Evolutionary conservation across 768 basidiomycete genomes (phyloP), one percentile per base, ranked within the genome.

Genomic region (Lactifluus rugatus): DNA sequence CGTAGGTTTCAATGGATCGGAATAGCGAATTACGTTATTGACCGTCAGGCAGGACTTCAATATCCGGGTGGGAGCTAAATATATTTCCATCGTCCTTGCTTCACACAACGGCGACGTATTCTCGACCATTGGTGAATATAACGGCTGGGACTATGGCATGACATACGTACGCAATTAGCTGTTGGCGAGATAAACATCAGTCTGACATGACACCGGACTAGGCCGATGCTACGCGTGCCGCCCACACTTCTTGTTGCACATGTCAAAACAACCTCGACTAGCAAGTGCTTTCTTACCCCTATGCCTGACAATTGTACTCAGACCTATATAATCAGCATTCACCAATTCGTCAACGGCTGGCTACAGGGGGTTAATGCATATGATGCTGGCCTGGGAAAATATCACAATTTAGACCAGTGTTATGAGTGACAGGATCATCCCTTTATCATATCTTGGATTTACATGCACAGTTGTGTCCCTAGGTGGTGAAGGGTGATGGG

Each of bases 241-340:
- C 73, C 11, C 52, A 73, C 49, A 71, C 75, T 1, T 34, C 66
- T 48, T 87, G 86, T 73, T 87, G 84, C 70, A 72, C 68, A 46
- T 85, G 85, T 70, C 89, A 91, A 74, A 84, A 89, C 68, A 93
- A 93, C 73, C 75, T 89, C 48, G 91, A 92, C 72, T 93, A 93
- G 87, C 86, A 66, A 64, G 85, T 75, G 5, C 25, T 51, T 32
- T 17, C 32, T 50, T 54, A 0, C 21, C 4, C 32, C 54, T 54
- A 42, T 54, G 3, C 14, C 10, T 49, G 48, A 19, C 13, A 7
- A 19, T 14, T 16, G 17, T 45, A 11, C 62, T 31, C 17, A 48
- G 26, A 25, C 26, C 31, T 32, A 6, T 54, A 55, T 54, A 55
- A 55, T 4, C 62, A 89, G 86, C 69, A 66, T 89, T 19, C 76